phyloP scores from a whole-genome alignment of 2,329 filamentous ascomycete genomes.

The Ophiobolus disseminans region DNA sequence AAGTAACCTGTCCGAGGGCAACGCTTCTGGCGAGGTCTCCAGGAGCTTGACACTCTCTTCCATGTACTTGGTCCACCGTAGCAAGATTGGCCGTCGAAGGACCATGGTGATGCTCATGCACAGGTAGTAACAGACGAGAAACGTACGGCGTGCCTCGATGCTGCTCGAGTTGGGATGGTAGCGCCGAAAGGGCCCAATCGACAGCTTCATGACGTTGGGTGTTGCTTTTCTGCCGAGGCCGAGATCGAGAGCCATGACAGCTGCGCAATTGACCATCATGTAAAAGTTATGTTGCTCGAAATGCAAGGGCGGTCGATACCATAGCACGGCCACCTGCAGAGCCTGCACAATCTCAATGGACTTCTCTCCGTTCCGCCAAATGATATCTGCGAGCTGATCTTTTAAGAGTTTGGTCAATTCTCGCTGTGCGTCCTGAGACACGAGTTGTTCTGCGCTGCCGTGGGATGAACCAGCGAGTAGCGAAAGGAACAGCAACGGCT shows the following conservation, averaged over 20 bases:
- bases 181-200: constrained; percentile 42
- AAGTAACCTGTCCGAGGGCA: constrained; percentile 63
- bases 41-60: constrained; percentile 67
- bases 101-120: constrained; percentile 65
- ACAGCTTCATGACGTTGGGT: constrained; percentile 49
- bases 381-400: constrained; percentile 74
- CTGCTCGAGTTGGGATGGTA: constrained; percentile 57
- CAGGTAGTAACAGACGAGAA: constrained; percentile 68
- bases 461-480: constrained; percentile 62
- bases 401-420: constrained; percentile 73
- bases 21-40: constrained; percentile 62
- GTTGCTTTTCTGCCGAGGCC: constrained; percentile 70
- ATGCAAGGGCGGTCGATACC: constrained; percentile 84
- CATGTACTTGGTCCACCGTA: constrained; percentile 69
- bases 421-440: constrained; percentile 64
- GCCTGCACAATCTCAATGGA: constrained; percentile 83
- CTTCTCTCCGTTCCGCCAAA: constrained; percentile 79
- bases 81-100: constrained; percentile 63
- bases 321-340: constrained; percentile 75
- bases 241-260: constrained; percentile 82
- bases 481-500: constrained; percentile 66
- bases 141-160: constrained; percentile 65
- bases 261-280: constrained; percentile 81
- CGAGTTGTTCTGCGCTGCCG: constrained; percentile 51
- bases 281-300: constrained; percentile 91